Evolutionary conservation across 495 filamentous ascomycete species (phyloP).

Genomic region (Sabuloglossum arenarium): DNA sequence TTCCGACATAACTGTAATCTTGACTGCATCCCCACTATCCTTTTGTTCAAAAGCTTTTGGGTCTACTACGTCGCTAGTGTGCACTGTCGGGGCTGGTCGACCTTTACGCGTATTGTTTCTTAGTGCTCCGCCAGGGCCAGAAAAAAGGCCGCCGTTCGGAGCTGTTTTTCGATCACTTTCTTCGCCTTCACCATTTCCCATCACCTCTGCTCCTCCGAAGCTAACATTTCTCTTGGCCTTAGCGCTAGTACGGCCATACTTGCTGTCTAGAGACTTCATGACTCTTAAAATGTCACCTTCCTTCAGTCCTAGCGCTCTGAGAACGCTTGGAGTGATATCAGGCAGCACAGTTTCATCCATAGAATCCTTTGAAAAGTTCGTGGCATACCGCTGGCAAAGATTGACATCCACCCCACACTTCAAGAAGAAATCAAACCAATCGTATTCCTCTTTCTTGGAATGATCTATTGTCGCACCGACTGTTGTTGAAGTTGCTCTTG

Average conservation of each 20-base stretch:
- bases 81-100: constrained; percentile 62
- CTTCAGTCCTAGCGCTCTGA: constrained; percentile 73
- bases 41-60: constrained; percentile 63
- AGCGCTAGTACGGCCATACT: constrained; percentile 40
- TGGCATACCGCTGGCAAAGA: constrained; percentile 83
- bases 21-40: constrained; percentile 18
- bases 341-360: constrained; percentile 87
- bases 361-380: constrained; percentile 69
- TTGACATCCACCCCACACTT: constrained; percentile 74
- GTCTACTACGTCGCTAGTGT: constrained; percentile 72
- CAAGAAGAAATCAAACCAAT: constrained; percentile 99
- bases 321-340: constrained; percentile 60
- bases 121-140: constrained; percentile 69
- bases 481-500: constrained; percentile 9
- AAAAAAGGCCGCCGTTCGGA: constrained; percentile 54
- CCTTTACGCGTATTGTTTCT: constrained; percentile 93
- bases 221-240: constrained; percentile 42
- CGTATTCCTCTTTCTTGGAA: constrained; percentile 48
- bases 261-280: constrained; percentile 71
- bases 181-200: constrained; percentile 21
- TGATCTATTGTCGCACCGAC: constrained; percentile 27
- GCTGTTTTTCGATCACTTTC: constrained; percentile 16
- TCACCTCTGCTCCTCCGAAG: constrained; percentile 34
- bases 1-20: constrained; percentile 22
- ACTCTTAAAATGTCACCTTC: constrained; percentile 94